phyloP scores from a whole-genome alignment of 495 filamentous ascomycete genomes.

The Thermothielavioides terrestris region DNA sequence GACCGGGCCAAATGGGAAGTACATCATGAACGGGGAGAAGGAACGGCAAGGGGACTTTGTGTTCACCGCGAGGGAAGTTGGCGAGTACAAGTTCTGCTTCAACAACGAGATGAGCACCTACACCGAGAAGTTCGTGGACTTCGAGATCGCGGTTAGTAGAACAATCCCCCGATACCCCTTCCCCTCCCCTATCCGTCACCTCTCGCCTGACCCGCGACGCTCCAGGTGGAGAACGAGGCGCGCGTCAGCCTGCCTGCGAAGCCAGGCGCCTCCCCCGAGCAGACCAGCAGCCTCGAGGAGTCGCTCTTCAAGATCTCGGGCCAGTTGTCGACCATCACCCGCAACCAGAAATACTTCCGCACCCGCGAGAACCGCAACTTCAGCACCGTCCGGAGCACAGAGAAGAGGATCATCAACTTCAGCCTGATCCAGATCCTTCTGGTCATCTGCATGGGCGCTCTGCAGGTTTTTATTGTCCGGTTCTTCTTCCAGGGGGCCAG shows the following conservation, averaged over 20 bases:
- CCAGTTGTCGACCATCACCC: slow-evolving; percentile 88
- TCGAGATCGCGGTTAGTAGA: slow-evolving; percentile 94
- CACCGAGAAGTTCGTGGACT: slow-evolving; percentile 96
- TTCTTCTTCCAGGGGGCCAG: slow-evolving; percentile 85
- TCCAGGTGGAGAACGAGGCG: slow-evolving; percentile 86
- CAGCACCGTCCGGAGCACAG: slow-evolving; percentile 93
- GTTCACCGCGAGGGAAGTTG: slow-evolving; percentile 87
- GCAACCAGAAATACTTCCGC: slow-evolving; percentile 99
- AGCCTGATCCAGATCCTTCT: slow-evolving; percentile 83
- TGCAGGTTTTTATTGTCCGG: slow-evolving; percentile 95
- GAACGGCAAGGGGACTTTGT: slow-evolving; percentile 97
- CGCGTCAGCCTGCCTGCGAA: slow-evolving; percentile 79
- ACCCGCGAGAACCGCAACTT: slow-evolving; percentile 98
- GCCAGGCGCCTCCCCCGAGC: slow-evolving; percentile 84
- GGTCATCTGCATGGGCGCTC: slow-evolving; percentile 91
- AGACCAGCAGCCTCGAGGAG: slow-evolving; percentile 85
- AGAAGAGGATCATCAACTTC: slow-evolving; percentile 93
- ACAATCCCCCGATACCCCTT: slow-evolving; percentile 13
- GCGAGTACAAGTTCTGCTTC: slow-evolving; percentile 97
- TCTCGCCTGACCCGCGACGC: slow-evolving; percentile 11
- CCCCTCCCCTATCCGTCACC: background rate
- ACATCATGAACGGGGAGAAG: slow-evolving; percentile 79
- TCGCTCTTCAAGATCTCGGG: slow-evolving; percentile 91
- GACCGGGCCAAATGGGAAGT: slow-evolving; percentile 68
- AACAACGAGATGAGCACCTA: slow-evolving; percentile 98